A percentile compares a stretch with the other conserved stretches of the same genome.
phyloP scores from a whole-genome alignment of 306 rosid species.

The Rubus idaeus region DNA sequence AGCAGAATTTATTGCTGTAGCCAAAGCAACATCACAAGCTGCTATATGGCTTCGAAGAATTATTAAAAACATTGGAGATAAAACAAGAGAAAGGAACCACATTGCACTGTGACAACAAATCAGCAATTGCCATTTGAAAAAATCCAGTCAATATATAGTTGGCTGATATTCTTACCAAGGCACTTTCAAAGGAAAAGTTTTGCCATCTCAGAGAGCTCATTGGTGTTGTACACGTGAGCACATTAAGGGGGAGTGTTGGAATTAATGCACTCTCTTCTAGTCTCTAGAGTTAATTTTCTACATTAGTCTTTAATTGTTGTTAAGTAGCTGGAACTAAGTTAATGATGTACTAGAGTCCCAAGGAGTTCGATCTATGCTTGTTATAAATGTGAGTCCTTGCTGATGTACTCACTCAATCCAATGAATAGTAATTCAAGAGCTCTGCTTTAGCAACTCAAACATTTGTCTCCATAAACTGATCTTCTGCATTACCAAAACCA shows the following conservation, averaged over 20 bases:
- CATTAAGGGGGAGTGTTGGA: conserved; percentile 13
- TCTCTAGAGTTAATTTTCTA: no score
- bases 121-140: neutral
- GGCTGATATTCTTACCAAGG: neutral
- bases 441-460: no score
- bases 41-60: conserved; percentile 10
- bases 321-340: no score
- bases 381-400: no score
- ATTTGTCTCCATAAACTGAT: no score
- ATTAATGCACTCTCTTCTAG: neutral
- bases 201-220: neutral
- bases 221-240: neutral
- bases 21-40: neutral
- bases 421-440: conserved; percentile 22
- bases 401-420: neutral
- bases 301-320: no score
- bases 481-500: no score
- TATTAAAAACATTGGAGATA: neutral
- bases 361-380: no score
- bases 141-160: neutral
- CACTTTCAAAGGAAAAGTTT: neutral
- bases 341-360: no score
- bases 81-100: neutral
- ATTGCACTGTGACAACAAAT: neutral
- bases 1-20: neutral